phyloP scores from a whole-genome alignment of 1,284 basidiomycete genomes.

The Tilletia setariae region DNA sequence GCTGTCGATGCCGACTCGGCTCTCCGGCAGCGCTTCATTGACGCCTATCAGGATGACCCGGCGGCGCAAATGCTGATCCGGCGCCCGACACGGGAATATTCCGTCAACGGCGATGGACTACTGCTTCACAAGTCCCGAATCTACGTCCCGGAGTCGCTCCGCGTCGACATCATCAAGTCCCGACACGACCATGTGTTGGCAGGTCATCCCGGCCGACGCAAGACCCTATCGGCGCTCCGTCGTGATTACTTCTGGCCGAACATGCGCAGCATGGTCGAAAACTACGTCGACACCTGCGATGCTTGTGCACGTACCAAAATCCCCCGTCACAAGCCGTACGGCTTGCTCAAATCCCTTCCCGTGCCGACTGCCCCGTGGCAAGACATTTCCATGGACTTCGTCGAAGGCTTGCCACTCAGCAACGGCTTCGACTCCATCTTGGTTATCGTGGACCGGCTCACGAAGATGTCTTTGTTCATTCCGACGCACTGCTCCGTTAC shows the following conservation, averaged over 20 bases:
- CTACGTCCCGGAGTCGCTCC: constrained; percentile 18
- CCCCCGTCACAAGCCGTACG: constrained; percentile 34
- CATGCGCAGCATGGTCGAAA: constrained; percentile 34
- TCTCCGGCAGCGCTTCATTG: background rate
- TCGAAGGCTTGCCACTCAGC: constrained; percentile 54
- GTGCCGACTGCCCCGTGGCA: constrained; percentile 55
- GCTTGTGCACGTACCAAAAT: constrained; percentile 56
- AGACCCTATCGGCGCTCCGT: constrained; percentile 28
- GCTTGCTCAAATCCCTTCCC: constrained; percentile 55
- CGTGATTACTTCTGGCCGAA: too few species aligned
- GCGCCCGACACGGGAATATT: background rate
- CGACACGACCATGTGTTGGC: constrained; percentile 13
- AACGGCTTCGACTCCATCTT: too few species aligned
- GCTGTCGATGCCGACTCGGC: background rate
- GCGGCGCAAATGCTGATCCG: background rate
- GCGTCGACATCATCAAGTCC: too few species aligned
- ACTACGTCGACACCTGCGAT: constrained; percentile 57
- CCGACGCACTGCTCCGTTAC: too few species aligned
- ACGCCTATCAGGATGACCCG: background rate
- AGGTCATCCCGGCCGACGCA: constrained; percentile 17
- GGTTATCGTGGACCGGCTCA: too few species aligned
- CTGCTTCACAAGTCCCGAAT: background rate
- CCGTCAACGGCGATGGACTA: background rate
- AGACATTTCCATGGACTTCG: constrained; percentile 59
- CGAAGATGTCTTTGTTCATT: too few species aligned